These are phyloP conservation scores for Diplogelasinospora grovesii DNA, from an alignment of 495 filamentous ascomycete species.

Conservation along the genomic window DNA sequence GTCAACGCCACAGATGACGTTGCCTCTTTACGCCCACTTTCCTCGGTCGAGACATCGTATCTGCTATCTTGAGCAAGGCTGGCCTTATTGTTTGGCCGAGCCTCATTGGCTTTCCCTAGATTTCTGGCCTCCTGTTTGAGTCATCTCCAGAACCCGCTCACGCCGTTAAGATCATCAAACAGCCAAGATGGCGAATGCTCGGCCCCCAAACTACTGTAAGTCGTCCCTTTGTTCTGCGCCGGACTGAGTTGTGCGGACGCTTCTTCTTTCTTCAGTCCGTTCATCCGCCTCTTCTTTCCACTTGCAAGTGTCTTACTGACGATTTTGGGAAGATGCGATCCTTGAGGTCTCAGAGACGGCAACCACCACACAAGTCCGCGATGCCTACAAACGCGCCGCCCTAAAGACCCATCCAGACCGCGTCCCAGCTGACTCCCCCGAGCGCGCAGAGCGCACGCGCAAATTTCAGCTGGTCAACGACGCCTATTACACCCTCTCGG, in stretches of 20 bases:
- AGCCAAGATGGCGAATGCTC: background rate
- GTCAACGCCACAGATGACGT: slow-evolving; percentile 37
- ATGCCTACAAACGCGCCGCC: slow-evolving; percentile 91
- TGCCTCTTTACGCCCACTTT: slow-evolving; percentile 2
- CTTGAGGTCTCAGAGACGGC: slow-evolving; percentile 71
- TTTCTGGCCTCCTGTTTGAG: background rate
- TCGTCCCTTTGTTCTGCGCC: background rate
- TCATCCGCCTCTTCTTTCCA: background rate
- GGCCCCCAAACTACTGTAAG: slow-evolving; percentile 9
- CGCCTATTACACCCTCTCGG: slow-evolving; percentile 93
- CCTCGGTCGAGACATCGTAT: background rate
- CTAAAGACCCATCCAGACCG: slow-evolving; percentile 93
- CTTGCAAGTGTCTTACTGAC: too few relatives aligned
- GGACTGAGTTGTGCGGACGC: too few relatives aligned
- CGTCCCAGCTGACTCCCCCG: slow-evolving; percentile 76
- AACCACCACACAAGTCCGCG: slow-evolving; percentile 77
- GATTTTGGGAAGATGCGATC: slow-evolving; percentile 60
- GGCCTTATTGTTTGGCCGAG: background rate
- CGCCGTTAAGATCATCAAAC: too few relatives aligned
- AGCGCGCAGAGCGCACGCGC: slow-evolving; percentile 72
- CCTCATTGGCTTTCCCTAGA: background rate
- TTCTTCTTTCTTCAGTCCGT: too few relatives aligned
- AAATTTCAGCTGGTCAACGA: slow-evolving; percentile 96
- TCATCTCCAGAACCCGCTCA: too few relatives aligned
- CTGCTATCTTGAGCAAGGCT: slow-evolving; percentile 5